Conservation (phyloP, 2,329 filamentous ascomycete species). For the Pleomassaria siparia region DNA sequence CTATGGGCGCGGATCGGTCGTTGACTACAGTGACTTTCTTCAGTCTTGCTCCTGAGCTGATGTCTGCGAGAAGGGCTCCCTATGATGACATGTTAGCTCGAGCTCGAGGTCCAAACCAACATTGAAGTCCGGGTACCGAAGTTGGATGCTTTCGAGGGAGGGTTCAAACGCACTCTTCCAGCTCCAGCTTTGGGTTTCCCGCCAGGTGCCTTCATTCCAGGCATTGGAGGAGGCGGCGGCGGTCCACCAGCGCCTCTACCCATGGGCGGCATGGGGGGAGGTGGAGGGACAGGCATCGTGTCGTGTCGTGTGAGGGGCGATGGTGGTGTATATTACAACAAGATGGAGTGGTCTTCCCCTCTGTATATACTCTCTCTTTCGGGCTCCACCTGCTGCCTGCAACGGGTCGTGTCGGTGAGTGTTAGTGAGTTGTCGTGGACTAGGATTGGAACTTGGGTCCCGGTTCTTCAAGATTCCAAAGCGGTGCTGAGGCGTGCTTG, state of each 20-base stretch:
- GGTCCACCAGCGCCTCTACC: conserved; percentile 40
- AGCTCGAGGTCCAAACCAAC: conserved; percentile 9
- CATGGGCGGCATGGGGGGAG: conserved; percentile 42
- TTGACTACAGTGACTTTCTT: conserved; percentile 85
- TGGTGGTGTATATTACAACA: not conserved
- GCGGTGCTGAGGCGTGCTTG: conserved; percentile 3
- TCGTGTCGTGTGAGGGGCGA: conserved; percentile 6
- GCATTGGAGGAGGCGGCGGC: conserved; percentile 41
- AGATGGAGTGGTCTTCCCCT: conserved; percentile 1
- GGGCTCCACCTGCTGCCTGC: conserved; percentile 10
- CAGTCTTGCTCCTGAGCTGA: conserved; percentile 74
- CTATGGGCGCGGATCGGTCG: conserved; percentile 80
- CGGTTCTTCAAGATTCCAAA: conserved; percentile 11
- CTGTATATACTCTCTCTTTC: not conserved
- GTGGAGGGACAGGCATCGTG: conserved; percentile 37
- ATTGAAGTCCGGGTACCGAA: not conserved
- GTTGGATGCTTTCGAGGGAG: conserved; percentile 4
- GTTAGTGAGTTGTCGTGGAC: conserved; percentile 13
- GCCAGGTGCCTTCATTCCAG: conserved; percentile 32
- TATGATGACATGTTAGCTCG: conserved; percentile 46
- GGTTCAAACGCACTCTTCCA: conserved; percentile 34
- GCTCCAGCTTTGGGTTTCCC: conserved; percentile 34
- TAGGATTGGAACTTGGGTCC: not conserved
- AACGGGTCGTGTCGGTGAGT: conserved; percentile 7
- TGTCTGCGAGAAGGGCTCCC: conserved; percentile 86